Percentiles rank a stretch among this genome's conserved stretches.
These are phyloP conservation scores for Penicillium sp. DNA, from an alignment of 2,329 filamentous ascomycete species.

Conservation along the genomic window DNA sequence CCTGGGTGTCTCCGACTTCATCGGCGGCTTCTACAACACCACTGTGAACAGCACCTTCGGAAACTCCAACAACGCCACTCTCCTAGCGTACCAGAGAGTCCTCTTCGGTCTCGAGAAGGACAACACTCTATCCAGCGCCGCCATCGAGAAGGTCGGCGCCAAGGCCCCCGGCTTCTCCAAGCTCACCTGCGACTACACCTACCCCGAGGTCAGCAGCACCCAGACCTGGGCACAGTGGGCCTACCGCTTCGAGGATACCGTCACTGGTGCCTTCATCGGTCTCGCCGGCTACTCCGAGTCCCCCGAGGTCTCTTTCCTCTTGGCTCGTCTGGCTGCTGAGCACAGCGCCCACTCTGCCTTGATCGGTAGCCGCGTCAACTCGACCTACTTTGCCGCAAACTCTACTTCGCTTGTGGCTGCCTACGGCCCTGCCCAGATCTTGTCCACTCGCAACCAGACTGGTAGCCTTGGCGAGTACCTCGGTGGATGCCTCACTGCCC, in stretches of 20 bases:
- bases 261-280: slow-evolving; percentile 29
- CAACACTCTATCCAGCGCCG: slow-evolving; percentile 27
- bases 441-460: slow-evolving; percentile 20
- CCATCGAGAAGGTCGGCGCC: slow-evolving; percentile 23
- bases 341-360: slow-evolving; percentile 26
- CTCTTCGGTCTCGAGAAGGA: slow-evolving; percentile 27
- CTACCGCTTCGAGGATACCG: slow-evolving; percentile 22
- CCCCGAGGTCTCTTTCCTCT: slow-evolving; percentile 33
- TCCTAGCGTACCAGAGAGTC: slow-evolving; percentile 18
- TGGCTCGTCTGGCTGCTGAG: slow-evolving; percentile 31
- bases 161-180: slow-evolving; percentile 18
- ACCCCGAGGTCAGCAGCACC: slow-evolving; percentile 18
- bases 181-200: slow-evolving; percentile 26
- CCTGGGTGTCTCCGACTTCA: slow-evolving; percentile 26
- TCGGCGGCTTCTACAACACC: slow-evolving; percentile 30
- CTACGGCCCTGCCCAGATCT: slow-evolving; percentile 25
- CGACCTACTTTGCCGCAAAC: slow-evolving; percentile 22
- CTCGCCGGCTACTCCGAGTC: slow-evolving; percentile 30
- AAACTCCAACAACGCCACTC: slow-evolving; percentile 18
- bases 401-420: slow-evolving; percentile 24
- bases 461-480: slow-evolving; percentile 29
- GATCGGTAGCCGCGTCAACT: slow-evolving; percentile 20
- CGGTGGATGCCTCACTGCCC: slow-evolving; percentile 24
- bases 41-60: slow-evolving; percentile 25
- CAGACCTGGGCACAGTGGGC: slow-evolving; percentile 23